Percentiles rank a stretch among this genome's conserved stretches.
phyloP scores from a whole-genome alignment of 805 yeast genomes.

The Priceomyces fermenticarens region DNA sequence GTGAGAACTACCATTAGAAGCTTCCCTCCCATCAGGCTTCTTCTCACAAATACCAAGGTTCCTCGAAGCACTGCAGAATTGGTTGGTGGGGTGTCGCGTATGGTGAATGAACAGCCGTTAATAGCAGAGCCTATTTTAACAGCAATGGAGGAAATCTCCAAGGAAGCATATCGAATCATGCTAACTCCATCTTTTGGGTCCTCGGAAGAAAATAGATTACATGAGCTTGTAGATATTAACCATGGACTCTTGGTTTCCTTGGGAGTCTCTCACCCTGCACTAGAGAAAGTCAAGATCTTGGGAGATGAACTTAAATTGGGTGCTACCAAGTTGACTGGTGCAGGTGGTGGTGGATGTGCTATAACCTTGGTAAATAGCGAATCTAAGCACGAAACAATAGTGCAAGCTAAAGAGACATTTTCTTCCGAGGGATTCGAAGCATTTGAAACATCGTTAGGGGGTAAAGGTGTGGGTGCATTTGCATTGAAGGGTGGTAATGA shows the following conservation, averaged over 20 bases:
- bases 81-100: slow-evolving; percentile 69
- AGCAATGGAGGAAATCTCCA: slow-evolving; percentile 72
- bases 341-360: slow-evolving; percentile 99
- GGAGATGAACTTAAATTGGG: slow-evolving; percentile 69
- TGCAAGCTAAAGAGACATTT: slow-evolving; percentile 35
- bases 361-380: slow-evolving; percentile 69
- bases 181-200: slow-evolving; percentile 48
- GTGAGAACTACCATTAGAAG: slow-evolving; percentile 65
- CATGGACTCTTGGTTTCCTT: slow-evolving; percentile 83
- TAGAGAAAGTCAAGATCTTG: slow-evolving; percentile 70
- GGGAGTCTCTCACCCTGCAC: slow-evolving; percentile 91
- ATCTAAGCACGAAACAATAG: slow-evolving; percentile 29
- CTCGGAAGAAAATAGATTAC: slow-evolving; percentile 35
- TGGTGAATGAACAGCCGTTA: slow-evolving; percentile 52
- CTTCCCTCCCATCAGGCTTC: slow-evolving; percentile 69
- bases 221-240: slow-evolving; percentile 71
- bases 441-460: slow-evolving; percentile 81
- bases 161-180: slow-evolving; percentile 69
- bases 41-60: slow-evolving; percentile 81
- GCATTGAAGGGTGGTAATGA: slow-evolving; percentile 9
- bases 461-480: slow-evolving; percentile 75
- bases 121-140: slow-evolving; percentile 59
- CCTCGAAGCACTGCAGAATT: slow-evolving; percentile 84
- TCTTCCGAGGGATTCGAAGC: slow-evolving; percentile 60
- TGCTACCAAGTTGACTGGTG: slow-evolving; percentile 92